Evolutionary conservation across 257 asterid species (phyloP).

Genomic region (Ajuga chamaepitys): DNA sequence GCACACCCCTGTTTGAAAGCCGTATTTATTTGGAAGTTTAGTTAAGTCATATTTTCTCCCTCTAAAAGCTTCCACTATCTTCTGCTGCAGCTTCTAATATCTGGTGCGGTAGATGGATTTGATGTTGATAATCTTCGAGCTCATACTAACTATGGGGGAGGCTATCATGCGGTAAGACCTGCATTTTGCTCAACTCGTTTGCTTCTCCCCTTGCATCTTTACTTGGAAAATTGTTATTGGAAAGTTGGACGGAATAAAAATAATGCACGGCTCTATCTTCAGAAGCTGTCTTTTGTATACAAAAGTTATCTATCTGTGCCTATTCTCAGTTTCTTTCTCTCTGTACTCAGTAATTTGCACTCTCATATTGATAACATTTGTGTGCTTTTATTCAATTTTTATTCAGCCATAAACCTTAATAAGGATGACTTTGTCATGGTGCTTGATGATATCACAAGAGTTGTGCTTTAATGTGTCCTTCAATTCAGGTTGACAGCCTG

Average conservation of each 20-base stretch:
- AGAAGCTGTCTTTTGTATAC: constrained; percentile 7
- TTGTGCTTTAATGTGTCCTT: too few relatives aligned
- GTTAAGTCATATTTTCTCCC: background rate
- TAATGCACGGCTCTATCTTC: background rate
- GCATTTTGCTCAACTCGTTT: background rate
- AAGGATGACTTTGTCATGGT: background rate
- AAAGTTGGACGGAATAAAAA: background rate
- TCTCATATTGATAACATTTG: background rate
- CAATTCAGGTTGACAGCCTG: too few relatives aligned
- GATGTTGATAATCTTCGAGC: constrained; percentile 81
- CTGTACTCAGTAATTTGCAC: background rate
- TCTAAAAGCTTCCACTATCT: constrained; percentile 6
- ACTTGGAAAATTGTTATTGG: background rate
- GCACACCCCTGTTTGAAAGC: background rate
- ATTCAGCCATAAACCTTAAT: background rate
- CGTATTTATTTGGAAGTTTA: background rate
- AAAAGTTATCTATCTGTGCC: background rate
- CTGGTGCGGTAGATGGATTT: constrained; percentile 89
- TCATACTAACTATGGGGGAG: constrained; percentile 80
- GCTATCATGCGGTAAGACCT: constrained; percentile 65
- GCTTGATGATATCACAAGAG: background rate
- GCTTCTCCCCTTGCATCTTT: background rate
- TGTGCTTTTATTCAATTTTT: background rate
- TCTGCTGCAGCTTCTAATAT: constrained; percentile 71
- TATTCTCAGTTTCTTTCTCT: background rate